Percentiles rank a stretch among this genome's conserved stretches.
phyloP scores from a whole-genome alignment of 139 green algal species.

The Asterochloris erici region DNA sequence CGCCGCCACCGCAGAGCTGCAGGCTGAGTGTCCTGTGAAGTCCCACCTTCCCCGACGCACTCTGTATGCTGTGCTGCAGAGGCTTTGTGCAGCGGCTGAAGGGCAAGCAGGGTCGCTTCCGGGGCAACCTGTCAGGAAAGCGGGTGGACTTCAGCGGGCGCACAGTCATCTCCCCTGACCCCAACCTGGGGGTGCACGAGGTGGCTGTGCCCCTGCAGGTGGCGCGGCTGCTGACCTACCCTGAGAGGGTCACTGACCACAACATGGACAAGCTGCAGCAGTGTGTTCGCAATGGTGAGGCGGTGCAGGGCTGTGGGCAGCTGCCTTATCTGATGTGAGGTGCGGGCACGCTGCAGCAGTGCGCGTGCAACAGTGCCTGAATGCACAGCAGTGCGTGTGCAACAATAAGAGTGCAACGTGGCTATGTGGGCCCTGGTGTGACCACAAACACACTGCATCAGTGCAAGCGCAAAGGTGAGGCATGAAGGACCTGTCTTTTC shows the following conservation, averaged over 20 bases:
- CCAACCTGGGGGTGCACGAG: conserved; percentile 91
- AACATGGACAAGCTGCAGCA: conserved; percentile 88
- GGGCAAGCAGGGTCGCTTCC: conserved; percentile 97
- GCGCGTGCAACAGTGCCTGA: no score
- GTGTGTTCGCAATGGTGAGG: conserved; percentile 64
- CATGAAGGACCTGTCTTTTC: no score
- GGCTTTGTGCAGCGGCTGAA: conserved; percentile 99
- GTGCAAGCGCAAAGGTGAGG: no score
- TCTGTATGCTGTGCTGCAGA: conserved; percentile 26
- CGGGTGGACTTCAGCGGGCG: conserved; percentile 95
- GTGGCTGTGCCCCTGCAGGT: conserved; percentile 90
- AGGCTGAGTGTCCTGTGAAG: background rate
- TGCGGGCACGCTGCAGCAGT: no score
- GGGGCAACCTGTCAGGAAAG: conserved; percentile 96
- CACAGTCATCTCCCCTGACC: conserved; percentile 98
- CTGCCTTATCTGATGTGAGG: no score
- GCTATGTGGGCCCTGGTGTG: no score
- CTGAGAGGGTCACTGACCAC: conserved; percentile 84
- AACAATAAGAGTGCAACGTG: no score
- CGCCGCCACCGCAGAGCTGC: background rate
- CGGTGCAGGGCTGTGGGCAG: no score
- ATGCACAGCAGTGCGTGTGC: no score
- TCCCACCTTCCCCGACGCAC: background rate
- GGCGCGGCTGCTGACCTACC: conserved; percentile 92
- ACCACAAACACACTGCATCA: no score